Evolutionary conservation across 495 filamentous ascomycete species (phyloP), one percentile per base, ranked within the genome.

Genomic region (Penicillium longicatenatum): DNA sequence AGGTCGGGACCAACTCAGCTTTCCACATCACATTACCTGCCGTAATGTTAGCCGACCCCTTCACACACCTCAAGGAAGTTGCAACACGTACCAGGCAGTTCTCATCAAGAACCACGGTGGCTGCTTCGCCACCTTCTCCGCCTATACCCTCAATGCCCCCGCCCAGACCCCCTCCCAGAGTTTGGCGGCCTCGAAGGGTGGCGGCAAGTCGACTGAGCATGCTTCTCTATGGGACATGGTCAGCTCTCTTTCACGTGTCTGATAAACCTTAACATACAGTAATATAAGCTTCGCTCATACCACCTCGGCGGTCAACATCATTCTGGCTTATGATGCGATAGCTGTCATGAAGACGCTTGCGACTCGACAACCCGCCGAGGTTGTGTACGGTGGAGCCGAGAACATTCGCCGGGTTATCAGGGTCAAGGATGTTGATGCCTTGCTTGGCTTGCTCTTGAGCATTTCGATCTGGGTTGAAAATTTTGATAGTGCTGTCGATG

Each of bases 401-500:
- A 3, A 63, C 61, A 60, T 76, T 78, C 17, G 67, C 67, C 9
- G 69, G 62, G 46, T 73, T 71, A 14, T 76, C 68, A 0, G 76
- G 76, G 46, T 80, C 73, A 0, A 77, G 59, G 50, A 88, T 79
- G 35, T 84, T 83, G 46, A 84, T 69, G 5, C 85, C 86, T 4
- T 72, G 68, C 16, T 78, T 75, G 22, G 86, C 86, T 50, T 82
- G 74, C 10, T 78, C 75, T 60, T 90, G 85, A 1, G 82, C 82
- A 4, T 75, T 73, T 50, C 69, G 74, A 64, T 91, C 88, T 2
- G 86, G 74, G 0, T 84, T 87, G 74, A 91, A 91, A 22, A 91
- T 85, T 59, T 91, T 91, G 73, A 91, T 84, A 2, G 88, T 90
- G 39, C 85, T 82, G 60, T 91, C 88, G 31, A 91, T 91, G 17